Evolutionary conservation across 495 filamentous ascomycete species (phyloP).

Genomic region (Amniculicola lignicola): DNA sequence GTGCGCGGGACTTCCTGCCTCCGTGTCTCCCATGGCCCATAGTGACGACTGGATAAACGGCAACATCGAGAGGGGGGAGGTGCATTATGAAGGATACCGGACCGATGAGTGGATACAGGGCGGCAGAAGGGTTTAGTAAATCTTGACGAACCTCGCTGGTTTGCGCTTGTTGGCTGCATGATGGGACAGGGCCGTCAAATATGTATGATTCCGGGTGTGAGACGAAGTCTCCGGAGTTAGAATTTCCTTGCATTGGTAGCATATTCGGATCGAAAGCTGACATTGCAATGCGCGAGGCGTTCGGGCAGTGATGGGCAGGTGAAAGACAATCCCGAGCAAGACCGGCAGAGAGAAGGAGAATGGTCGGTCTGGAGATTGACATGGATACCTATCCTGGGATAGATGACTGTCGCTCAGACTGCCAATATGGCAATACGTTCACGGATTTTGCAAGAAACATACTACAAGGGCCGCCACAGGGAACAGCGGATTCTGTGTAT

Average conservation of each 20-base stretch:
- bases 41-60: conserved; percentile 33
- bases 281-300: background rate
- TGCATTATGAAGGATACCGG: conserved; percentile 26
- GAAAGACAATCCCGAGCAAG: conserved; percentile 23
- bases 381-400: conserved; percentile 5
- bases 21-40: conserved; percentile 32
- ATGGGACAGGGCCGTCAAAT: conserved; percentile 4
- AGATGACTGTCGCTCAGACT: conserved; percentile 1
- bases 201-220: conserved; percentile 5
- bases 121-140: conserved; percentile 1
- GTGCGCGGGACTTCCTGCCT: background rate
- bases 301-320: background rate
- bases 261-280: background rate
- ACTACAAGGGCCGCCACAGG: conserved; percentile 12
- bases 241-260: background rate
- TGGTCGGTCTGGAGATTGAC: conserved; percentile 13
- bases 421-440: conserved; percentile 8
- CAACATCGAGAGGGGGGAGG: conserved; percentile 33
- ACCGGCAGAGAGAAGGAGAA: conserved; percentile 9
- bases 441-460: conserved; percentile 2
- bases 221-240: background rate
- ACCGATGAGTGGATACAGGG: background rate
- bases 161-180: background rate
- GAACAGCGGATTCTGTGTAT: too few species aligned
- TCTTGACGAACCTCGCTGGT: background rate